These are phyloP conservation scores for Colletotrichum sp. DNA, from an alignment of 2,329 filamentous ascomycete species.

Conservation along the genomic window DNA sequence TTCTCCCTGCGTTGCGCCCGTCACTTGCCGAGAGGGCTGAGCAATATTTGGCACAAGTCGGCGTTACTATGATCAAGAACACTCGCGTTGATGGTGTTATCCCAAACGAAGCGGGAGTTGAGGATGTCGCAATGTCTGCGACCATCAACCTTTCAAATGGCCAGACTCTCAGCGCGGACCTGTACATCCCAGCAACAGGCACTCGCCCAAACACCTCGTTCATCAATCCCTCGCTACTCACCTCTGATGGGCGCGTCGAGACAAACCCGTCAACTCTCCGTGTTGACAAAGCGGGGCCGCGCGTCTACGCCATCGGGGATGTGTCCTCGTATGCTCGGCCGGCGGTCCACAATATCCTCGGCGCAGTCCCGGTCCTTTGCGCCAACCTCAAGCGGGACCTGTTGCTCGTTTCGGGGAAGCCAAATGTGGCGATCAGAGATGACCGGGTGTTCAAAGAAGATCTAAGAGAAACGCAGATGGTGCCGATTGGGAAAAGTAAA, in stretches of 20 bases:
- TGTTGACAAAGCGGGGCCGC: slow-evolving; percentile 32
- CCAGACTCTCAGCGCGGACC: slow-evolving; percentile 41
- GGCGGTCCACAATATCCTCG: slow-evolving; percentile 46
- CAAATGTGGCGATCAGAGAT: slow-evolving; percentile 18
- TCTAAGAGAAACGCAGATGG: slow-evolving; percentile 48
- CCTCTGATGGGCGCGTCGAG: slow-evolving; percentile 39
- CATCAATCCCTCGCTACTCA: slow-evolving; percentile 33
- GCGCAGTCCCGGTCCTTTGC: slow-evolving; percentile 46
- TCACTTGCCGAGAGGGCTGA: slow-evolving; percentile 46
- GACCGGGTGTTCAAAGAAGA: slow-evolving; percentile 47
- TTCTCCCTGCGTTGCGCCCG: slow-evolving; percentile 46
- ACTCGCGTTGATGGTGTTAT: slow-evolving; percentile 37
- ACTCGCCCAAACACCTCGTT: slow-evolving; percentile 46
- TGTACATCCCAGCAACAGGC: slow-evolving; percentile 54
- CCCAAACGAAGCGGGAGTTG: slow-evolving; percentile 32
- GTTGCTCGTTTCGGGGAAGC: slow-evolving; percentile 36
- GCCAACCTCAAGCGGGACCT: slow-evolving; percentile 56
- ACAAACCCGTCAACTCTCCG: slow-evolving; percentile 42
- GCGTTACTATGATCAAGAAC: slow-evolving; percentile 51
- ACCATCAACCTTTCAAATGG: slow-evolving; percentile 45
- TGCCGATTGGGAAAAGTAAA: slow-evolving; percentile 49
- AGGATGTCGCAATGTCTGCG: slow-evolving; percentile 28
- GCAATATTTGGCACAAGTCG: slow-evolving; percentile 43
- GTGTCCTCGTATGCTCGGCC: slow-evolving; percentile 42
- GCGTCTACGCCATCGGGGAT: slow-evolving; percentile 54